Evolutionary conservation across 306 rosid genomes (phyloP).

Genomic region (Morella rubra): DNA sequence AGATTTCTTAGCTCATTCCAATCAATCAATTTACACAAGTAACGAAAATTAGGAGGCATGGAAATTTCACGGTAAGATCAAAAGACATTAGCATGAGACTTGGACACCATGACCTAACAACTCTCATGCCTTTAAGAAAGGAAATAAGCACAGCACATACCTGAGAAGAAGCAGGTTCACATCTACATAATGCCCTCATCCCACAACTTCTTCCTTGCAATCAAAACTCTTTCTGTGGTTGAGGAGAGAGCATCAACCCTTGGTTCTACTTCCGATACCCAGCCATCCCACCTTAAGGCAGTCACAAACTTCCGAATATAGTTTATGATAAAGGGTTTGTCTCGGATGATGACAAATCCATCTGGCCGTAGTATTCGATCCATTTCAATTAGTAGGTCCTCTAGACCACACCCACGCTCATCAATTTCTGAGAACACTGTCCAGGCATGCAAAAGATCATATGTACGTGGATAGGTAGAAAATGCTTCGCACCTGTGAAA

Average conservation of each 20-base stretch:
- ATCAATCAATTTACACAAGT: not conserved
- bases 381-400: conserved; percentile 60
- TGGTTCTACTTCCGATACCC: conserved; percentile 62
- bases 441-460: conserved; percentile 69
- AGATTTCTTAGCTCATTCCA: not conserved
- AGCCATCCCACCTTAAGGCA: conserved; percentile 60
- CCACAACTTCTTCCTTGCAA: conserved; percentile 60
- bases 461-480: conserved; percentile 67
- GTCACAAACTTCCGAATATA: conserved; percentile 44
- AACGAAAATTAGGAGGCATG: not conserved
- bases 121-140: not conserved
- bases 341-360: conserved; percentile 66
- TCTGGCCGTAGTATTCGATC: conserved; percentile 58
- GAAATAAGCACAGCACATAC: not conserved
- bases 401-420: conserved; percentile 48
- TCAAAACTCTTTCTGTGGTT: conserved; percentile 54
- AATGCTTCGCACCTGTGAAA: conserved; percentile 63
- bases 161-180: conserved; percentile 25
- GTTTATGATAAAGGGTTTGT: conserved; percentile 44
- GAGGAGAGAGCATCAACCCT: conserved; percentile 47
- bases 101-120: not conserved
- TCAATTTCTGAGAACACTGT: conserved; percentile 49
- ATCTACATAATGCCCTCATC: conserved; percentile 10
- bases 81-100: not conserved
- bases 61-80: not conserved